A percentile compares a stretch with the other conserved stretches of the same genome.
Conservation (phyloP, 2,329 filamentous ascomycete genomes). For the Verticillium zaregamsianum region DNA sequence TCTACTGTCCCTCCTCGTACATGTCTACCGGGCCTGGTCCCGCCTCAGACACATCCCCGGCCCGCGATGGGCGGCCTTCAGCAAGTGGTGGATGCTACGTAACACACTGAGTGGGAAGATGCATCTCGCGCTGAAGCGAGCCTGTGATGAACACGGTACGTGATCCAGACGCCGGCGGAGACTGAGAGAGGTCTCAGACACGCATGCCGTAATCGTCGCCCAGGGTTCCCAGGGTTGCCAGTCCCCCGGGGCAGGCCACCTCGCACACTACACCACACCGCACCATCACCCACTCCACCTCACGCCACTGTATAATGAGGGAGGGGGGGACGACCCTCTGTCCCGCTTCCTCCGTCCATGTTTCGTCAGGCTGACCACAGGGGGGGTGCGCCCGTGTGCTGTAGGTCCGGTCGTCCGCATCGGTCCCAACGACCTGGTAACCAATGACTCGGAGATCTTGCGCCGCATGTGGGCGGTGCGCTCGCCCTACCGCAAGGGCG, state of each 20-base stretch:
- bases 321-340: not conserved
- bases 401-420: constrained; percentile 28
- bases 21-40: constrained; percentile 20
- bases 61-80: constrained; percentile 26
- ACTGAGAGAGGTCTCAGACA: constrained; percentile 12
- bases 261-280: not conserved
- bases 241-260: not conserved
- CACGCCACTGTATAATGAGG: not conserved
- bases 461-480: constrained; percentile 26
- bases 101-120: constrained; percentile 16
- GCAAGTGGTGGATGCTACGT: constrained; percentile 27
- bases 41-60: constrained; percentile 29
- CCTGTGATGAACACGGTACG: constrained; percentile 14
- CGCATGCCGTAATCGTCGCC: constrained; percentile 6
- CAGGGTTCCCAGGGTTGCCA: not conserved
- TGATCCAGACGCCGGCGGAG: not conserved
- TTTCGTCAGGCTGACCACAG: constrained; percentile 14
- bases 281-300: no score
- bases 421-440: constrained; percentile 29
- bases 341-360: not conserved
- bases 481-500: constrained; percentile 24
- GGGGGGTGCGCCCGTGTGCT: not conserved
- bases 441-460: constrained; percentile 28
- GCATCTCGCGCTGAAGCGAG: constrained; percentile 15
- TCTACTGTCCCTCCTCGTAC: constrained; percentile 6